These are phyloP conservation scores for Xerocomellus amylosporus DNA, from an alignment of 768 basidiomycete species.

Conservation along the genomic window DNA sequence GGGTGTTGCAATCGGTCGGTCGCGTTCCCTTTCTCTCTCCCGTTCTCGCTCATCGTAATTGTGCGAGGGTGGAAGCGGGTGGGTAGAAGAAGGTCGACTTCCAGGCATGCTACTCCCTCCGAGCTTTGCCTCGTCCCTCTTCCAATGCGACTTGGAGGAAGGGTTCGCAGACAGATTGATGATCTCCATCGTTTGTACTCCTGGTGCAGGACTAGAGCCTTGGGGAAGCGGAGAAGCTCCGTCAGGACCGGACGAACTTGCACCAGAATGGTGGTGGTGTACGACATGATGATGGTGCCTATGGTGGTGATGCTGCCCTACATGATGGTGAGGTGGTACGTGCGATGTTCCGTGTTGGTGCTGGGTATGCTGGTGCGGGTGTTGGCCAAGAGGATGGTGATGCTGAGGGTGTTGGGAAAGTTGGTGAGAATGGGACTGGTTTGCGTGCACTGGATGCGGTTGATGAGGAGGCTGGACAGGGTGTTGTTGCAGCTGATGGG, in stretches of 20 bases:
- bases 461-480: slow-evolving; percentile 20
- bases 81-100: slow-evolving; percentile 40
- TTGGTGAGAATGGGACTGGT: slow-evolving; percentile 32
- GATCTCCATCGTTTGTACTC: slow-evolving; percentile 47
- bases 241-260: slow-evolving; percentile 26
- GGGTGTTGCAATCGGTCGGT: slow-evolving; percentile 51
- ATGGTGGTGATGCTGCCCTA: slow-evolving; percentile 52
- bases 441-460: slow-evolving; percentile 27
- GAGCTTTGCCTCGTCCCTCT: slow-evolving; percentile 35
- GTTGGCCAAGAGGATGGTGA: slow-evolving; percentile 25
- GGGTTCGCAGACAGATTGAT: slow-evolving; percentile 44
- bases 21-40: slow-evolving; percentile 37
- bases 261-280: slow-evolving; percentile 48
- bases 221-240: slow-evolving; percentile 34
- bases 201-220: slow-evolving; percentile 34
- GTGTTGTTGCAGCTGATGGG: slow-evolving; percentile 33
- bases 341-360: slow-evolving; percentile 29
- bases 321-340: slow-evolving; percentile 43
- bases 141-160: slow-evolving; percentile 37
- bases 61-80: slow-evolving; percentile 30
- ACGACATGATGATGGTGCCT: slow-evolving; percentile 39
- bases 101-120: slow-evolving; percentile 27
- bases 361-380: slow-evolving; percentile 35
- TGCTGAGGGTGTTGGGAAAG: slow-evolving; percentile 37
- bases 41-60: slow-evolving; percentile 27